These are phyloP conservation scores for Arctostaphylos glauca DNA, from an alignment of 148 eudicot genomes.

Conservation along the genomic window DNA sequence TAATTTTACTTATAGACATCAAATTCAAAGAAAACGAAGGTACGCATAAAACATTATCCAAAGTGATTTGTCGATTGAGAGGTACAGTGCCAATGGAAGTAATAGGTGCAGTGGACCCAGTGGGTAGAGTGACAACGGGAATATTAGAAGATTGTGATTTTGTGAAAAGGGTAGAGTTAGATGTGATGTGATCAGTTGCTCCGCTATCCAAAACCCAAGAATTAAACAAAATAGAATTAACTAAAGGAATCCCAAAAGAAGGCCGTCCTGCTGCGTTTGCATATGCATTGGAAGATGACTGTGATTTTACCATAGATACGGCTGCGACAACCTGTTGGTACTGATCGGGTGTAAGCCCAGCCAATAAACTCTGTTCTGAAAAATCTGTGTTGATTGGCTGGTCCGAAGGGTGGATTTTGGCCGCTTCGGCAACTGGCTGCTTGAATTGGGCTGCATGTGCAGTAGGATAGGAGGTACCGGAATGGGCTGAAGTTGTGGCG, in stretches of 20 bases:
- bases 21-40: not conserved
- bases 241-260: not conserved
- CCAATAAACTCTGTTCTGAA: not conserved
- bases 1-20: not conserved
- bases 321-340: not conserved
- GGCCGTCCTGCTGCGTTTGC: not conserved
- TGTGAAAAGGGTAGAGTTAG: not conserved
- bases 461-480: not conserved
- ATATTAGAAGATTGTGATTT: not conserved
- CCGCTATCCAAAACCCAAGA: not conserved
- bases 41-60: not conserved
- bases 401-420: not conserved
- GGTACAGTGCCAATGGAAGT: not conserved
- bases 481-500: not conserved
- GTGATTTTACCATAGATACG: conserved; percentile 8
- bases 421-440: no score
- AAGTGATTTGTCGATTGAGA: not conserved
- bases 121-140: not conserved
- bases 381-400: no score
- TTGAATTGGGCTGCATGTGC: not conserved
- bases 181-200: no score
- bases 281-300: not conserved
- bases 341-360: conserved; percentile 3
- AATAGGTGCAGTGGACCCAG: not conserved
- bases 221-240: not conserved